phyloP scores from a whole-genome alignment of 2,329 filamentous ascomycete species.

The Cytospora piceicola region DNA sequence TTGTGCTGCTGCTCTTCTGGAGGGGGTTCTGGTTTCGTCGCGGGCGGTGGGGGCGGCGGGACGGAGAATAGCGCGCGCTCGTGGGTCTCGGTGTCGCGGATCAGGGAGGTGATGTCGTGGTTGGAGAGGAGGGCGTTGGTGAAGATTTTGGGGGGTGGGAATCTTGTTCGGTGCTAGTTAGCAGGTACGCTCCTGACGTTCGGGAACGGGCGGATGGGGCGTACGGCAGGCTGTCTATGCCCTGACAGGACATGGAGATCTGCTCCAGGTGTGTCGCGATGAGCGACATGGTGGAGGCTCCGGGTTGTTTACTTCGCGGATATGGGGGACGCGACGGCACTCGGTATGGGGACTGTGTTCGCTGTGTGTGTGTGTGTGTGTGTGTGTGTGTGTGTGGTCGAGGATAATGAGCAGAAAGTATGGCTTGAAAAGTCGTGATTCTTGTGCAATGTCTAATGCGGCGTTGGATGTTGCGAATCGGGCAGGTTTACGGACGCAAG shows the following conservation, averaged over 20 bases:
- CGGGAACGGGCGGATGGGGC: slow-evolving; percentile 35
- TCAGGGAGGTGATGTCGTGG: slow-evolving; percentile 91
- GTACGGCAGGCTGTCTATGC: slow-evolving; percentile 75
- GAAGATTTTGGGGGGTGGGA: slow-evolving; percentile 90
- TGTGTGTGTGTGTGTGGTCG: no score
- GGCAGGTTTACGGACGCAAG: background rate
- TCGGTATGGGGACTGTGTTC: background rate
- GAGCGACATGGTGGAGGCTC: slow-evolving; percentile 61
- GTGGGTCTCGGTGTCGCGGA: slow-evolving; percentile 92
- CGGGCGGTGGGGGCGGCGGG: slow-evolving; percentile 66
- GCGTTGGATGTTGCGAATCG: background rate
- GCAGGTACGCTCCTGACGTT: background rate
- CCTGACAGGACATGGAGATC: slow-evolving; percentile 74
- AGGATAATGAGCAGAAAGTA: background rate
- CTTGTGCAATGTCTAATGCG: background rate
- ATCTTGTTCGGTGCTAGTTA: slow-evolving; percentile 54
- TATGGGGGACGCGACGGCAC: background rate
- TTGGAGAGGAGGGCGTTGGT: slow-evolving; percentile 87
- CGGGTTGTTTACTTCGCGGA: slow-evolving; percentile 19
- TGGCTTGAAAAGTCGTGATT: background rate
- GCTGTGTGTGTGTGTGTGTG: background rate
- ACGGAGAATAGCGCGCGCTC: slow-evolving; percentile 95
- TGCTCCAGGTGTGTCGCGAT: slow-evolving; percentile 75
- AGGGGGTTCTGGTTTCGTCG: slow-evolving; percentile 48
- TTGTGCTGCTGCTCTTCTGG: slow-evolving; percentile 41